Base-by-base conservation (phyloP, 208 protist genomes). In the Trypanosoma brucei region DNA sequence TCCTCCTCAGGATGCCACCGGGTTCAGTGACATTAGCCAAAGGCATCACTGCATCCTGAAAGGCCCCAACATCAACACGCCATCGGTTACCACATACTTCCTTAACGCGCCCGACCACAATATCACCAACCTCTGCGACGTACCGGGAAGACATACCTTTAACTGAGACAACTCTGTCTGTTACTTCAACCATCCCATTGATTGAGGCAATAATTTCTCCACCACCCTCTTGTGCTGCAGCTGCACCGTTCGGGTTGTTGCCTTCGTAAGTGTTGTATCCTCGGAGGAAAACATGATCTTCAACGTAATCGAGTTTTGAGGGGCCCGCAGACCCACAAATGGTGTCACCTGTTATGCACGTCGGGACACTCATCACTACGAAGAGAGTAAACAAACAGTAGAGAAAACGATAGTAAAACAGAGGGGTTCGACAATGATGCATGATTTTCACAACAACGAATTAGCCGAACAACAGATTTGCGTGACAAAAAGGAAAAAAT, bases 21-120 rank as follows among this genome's bases (percentile, higher is more conserved):
- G 98, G 98, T 51, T 99, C 82, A 39, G 98, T 98, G 11, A 99
- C 97, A 40, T 98, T 98, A 3, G 93, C 97, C 1, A 99, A 81
- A 8, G 98, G 71, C 72, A 99, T 90, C 3, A 97, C 75, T 0
- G 86, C 96, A 3, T 97, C 81, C 65, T 98, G 91, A 31, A 81
- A 72, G 6, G 86, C 72, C 40, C 97, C 92, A 38, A 98, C 79
- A 73, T 99, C 97, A 0, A 98, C 88, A 35, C 88, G 93, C 97
- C 97, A 99, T 11, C 87, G 77, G 46, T 98, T 97, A 7, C 88
- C 83, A 48, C 70, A 53, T 0, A 99, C 90, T 55, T 98, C 86
- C 3, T 81, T 75, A 42, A 99, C 81, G 9, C 97, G 75, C 1
- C 96, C 96, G 9, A 99, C 94, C 2, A 99, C 87, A 30, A 99